Percentiles rank a stretch among this genome's conserved stretches.
Conservation (phyloP, 306 rosid species). For the Acacia crassicarpa region DNA sequence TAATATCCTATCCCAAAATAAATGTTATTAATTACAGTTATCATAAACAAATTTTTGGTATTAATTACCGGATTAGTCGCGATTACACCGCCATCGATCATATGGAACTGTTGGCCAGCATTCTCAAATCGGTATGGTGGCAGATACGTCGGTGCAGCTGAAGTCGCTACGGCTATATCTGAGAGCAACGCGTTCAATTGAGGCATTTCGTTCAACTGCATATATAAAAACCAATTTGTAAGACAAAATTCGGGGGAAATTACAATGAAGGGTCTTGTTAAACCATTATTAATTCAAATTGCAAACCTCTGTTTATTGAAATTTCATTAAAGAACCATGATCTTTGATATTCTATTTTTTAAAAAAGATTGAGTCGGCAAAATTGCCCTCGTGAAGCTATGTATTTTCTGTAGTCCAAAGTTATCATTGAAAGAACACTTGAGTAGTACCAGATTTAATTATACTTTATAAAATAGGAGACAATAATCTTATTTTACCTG, state of each 20-base stretch:
- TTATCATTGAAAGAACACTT: too few species aligned
- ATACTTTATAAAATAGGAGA: too few species aligned
- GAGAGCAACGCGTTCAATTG: background rate
- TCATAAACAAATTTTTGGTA: background rate
- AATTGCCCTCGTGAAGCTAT: too few species aligned
- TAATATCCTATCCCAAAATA: too few species aligned
- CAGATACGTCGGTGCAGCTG: background rate
- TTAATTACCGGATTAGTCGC: conserved; percentile 3
- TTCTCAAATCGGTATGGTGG: background rate
- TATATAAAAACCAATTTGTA: background rate
- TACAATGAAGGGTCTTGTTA: background rate
- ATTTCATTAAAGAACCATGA: too few species aligned
- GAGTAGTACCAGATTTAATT: too few species aligned
- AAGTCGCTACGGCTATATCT: background rate
- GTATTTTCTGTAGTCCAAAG: too few species aligned
- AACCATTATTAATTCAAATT: background rate
- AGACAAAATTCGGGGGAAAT: background rate
- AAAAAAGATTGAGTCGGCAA: too few species aligned
- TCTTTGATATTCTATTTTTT: too few species aligned
- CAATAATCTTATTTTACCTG: too few species aligned
- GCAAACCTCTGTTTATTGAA: too few species aligned
- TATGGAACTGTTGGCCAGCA: background rate
- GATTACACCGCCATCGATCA: background rate
- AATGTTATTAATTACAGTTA: background rate
- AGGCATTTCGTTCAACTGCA: background rate